Evolutionary conservation across 1,284 basidiomycete genomes (phyloP).

Genomic region (Ustilago trichophora): DNA sequence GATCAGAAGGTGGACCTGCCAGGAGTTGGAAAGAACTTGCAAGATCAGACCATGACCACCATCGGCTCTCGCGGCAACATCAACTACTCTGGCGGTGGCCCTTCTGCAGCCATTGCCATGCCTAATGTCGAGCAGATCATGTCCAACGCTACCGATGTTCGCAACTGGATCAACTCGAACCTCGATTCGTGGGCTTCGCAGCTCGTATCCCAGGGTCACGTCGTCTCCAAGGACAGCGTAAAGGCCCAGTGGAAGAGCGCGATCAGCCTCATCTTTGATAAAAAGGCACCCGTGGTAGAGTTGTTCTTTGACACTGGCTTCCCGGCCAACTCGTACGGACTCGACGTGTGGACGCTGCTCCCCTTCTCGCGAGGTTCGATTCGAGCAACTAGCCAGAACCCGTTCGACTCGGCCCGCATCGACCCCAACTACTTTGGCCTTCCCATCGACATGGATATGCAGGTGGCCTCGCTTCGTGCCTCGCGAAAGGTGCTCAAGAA

Average conservation of each 20-base stretch:
- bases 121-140: constrained; percentile 43
- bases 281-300: constrained; percentile 48
- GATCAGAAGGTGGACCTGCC: constrained; percentile 62
- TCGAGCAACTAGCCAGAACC: constrained; percentile 33
- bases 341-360: constrained; percentile 60
- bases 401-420: constrained; percentile 20
- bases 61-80: constrained; percentile 43
- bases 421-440: constrained; percentile 65
- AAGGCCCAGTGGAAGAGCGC: constrained; percentile 45
- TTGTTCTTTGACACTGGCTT: constrained; percentile 56
- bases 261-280: constrained; percentile 44
- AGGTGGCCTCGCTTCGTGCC: constrained; percentile 60
- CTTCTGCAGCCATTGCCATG: constrained; percentile 55
- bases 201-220: constrained; percentile 46
- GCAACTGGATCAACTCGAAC: constrained; percentile 41
- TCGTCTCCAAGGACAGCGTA: constrained; percentile 36
- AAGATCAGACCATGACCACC: constrained; percentile 68
- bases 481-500: constrained; percentile 62
- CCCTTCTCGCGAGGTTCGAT: constrained; percentile 52
- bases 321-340: constrained; percentile 47
- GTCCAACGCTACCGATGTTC: constrained; percentile 37
- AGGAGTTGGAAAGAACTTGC: constrained; percentile 66
- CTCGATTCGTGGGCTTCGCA: constrained; percentile 48
- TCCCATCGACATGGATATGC: constrained; percentile 66
- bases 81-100: constrained; percentile 48